Evolutionary conservation across 352 stramenopile genomes (phyloP).

Genomic region (Phytophthora meadii): DNA sequence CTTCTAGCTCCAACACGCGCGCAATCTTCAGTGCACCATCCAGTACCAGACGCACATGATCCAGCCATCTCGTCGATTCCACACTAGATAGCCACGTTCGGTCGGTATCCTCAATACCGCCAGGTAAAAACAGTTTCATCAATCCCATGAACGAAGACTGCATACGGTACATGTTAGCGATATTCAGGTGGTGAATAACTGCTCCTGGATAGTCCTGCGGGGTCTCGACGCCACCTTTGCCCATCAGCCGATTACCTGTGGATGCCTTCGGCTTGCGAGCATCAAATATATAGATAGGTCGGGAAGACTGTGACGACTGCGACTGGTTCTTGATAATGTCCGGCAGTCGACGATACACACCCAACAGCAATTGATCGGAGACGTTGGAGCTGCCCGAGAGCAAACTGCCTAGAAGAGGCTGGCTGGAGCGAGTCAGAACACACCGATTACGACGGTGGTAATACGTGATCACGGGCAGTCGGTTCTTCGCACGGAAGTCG

Average conservation of each 20-base stretch:
- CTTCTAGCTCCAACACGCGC: constrained; percentile 84
- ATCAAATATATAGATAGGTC: constrained; percentile 92
- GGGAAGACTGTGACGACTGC: constrained; percentile 61
- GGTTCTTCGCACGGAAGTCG: constrained; percentile 87
- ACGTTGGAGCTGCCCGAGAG: constrained; percentile 75
- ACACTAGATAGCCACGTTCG: constrained; percentile 74
- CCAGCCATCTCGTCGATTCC: constrained; percentile 85
- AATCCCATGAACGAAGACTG: constrained; percentile 77
- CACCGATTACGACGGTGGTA: constrained; percentile 80
- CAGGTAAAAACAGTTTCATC: constrained; percentile 75
- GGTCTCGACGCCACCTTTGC: constrained; percentile 91
- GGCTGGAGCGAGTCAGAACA: constrained; percentile 83
- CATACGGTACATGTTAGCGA: constrained; percentile 95
- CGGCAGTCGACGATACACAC: constrained; percentile 76
- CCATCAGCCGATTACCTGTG: constrained; percentile 90
- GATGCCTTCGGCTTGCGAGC: constrained; percentile 90
- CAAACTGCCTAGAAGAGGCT: constrained; percentile 81
- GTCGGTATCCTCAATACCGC: constrained; percentile 69
- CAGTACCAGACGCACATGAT: constrained; percentile 85
- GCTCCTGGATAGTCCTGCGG: constrained; percentile 83
- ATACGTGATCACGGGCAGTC: constrained; percentile 88
- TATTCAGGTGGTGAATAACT: constrained; percentile 87
- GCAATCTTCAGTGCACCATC: constrained; percentile 87
- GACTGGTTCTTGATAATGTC: constrained; percentile 86
- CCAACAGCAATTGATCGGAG: constrained; percentile 79